Base-by-base conservation (phyloP, 2,329 filamentous ascomycete species). In the Aspergillus sp. region DNA sequence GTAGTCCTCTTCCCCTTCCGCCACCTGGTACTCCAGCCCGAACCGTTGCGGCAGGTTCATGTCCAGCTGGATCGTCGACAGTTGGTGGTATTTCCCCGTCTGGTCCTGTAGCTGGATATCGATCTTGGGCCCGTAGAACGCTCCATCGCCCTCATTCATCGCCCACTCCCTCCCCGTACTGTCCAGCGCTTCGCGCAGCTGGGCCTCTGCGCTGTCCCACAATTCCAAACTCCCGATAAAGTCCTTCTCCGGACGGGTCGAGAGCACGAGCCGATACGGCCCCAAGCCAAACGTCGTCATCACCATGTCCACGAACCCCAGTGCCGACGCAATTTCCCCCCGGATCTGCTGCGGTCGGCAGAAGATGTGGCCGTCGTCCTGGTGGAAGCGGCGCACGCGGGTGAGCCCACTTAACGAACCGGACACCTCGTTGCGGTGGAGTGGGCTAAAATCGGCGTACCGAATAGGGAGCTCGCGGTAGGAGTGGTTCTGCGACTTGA, bases 81-180 rank as follows among this genome's bases (percentile, higher is more conserved):
- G 89, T 68, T 96, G 91, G 66, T 95, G 91, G 64, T 91, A 88
- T 66, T 93, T 95, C 6, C 89, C 89, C 64, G 89, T 83, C 1
- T 87, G 86, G 66, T 95, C 91, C 55, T 82, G 84, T 43, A 96
- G 73, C 36, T 95, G 84, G 42, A 96, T 88, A 65, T 96, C 91
- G 58, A 96, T 96, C 74, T 96, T 96, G 29, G 91, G 91, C 0
- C 91, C 91, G 64, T 96, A 96, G 66, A 96, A 96, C 3, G 91
- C 91, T 13, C 91, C 91, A 55, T 95, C 91, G 10, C 89, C 90
- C 62, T 87, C 81, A 57, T 91, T 93, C 52, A 93, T 61, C 2
- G 80, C 81, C 88, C 89, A 96, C 32, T 81, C 74, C 61, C 84
- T 82, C 9, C 86, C 87, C 13, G 81, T 85, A 21, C 75, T 79